Percentiles rank a stretch among this genome's conserved stretches.
These are phyloP conservation scores for Flaveria linearis DNA, from an alignment of 129 eudicot species.

Conservation along the genomic window DNA sequence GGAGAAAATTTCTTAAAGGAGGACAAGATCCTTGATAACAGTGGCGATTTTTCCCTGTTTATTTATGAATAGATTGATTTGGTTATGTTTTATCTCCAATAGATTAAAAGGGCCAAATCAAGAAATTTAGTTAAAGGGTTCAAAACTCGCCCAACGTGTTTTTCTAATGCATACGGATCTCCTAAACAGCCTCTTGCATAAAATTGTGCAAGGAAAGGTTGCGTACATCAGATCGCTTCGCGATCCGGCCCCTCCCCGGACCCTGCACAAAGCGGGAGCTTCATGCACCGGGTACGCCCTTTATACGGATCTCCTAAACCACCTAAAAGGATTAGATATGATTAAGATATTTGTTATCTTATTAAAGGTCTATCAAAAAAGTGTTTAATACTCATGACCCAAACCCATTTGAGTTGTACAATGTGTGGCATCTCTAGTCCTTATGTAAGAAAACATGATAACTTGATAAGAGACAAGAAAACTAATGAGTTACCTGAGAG, in stretches of 20 bases:
- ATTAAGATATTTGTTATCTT: background rate
- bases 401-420: too few species aligned
- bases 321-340: background rate
- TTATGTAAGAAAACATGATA: background rate
- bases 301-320: background rate
- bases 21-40: background rate
- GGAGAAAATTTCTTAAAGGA: background rate
- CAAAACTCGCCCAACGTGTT: background rate
- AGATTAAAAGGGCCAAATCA: background rate
- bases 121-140: background rate
- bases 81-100: background rate
- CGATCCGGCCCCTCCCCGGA: too few species aligned
- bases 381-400: background rate
- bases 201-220: too few species aligned
- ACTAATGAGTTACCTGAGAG: constrained; percentile 52
- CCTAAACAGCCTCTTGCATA: too few species aligned
- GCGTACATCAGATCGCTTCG: too few species aligned
- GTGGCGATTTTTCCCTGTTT: background rate
- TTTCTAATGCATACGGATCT: background rate
- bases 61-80: background rate
- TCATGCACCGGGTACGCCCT: too few species aligned
- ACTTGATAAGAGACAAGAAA: background rate
- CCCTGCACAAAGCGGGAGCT: too few species aligned
- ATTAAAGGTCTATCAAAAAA: background rate
- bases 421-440: background rate